A percentile compares a stretch with the other conserved stretches of the same genome.
These are phyloP conservation scores for Tephrocybe sp. DNA, from an alignment of 768 basidiomycete genomes.

Conservation along the genomic window DNA sequence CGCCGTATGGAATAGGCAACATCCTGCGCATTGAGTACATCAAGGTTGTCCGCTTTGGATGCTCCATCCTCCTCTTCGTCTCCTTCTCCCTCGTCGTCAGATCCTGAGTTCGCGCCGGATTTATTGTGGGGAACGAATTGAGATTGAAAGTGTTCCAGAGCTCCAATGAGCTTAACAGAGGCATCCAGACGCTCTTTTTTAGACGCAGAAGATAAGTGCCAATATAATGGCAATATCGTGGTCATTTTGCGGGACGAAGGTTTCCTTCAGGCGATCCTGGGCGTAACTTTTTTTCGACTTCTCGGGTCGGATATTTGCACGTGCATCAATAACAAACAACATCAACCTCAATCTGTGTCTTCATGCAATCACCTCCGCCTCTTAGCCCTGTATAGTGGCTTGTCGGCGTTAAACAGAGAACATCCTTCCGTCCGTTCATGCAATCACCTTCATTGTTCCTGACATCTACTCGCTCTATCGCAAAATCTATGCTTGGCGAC, in stretches of 20 bases:
- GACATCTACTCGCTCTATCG: no score
- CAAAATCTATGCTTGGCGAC: no score
- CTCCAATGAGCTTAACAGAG: constrained; percentile 76
- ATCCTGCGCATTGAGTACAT: constrained; percentile 80
- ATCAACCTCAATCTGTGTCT: background rate
- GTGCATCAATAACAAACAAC: constrained; percentile 8
- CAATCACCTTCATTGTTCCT: no score
- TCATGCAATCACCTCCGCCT: no score
- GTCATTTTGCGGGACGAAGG: constrained; percentile 46
- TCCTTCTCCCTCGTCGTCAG: constrained; percentile 42
- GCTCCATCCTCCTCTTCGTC: constrained; percentile 43
- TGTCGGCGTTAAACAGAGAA: no score
- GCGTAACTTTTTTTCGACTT: constrained; percentile 14
- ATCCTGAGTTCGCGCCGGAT: constrained; percentile 27
- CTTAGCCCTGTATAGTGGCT: no score
- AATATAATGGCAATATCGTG: constrained; percentile 90
- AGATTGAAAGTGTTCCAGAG: constrained; percentile 84
- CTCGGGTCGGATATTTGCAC: constrained; percentile 14
- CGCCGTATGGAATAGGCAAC: constrained; percentile 90
- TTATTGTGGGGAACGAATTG: constrained; percentile 48
- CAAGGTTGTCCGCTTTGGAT: constrained; percentile 46
- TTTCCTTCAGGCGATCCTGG: background rate
- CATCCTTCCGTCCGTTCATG: no score
- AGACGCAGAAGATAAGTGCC: constrained; percentile 82
- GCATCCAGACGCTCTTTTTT: constrained; percentile 82